Percentiles rank a stretch among this genome's conserved stretches.
These are phyloP conservation scores for Turnera subulata DNA, from an alignment of 345 rosid genomes.

Conservation along the genomic window DNA sequence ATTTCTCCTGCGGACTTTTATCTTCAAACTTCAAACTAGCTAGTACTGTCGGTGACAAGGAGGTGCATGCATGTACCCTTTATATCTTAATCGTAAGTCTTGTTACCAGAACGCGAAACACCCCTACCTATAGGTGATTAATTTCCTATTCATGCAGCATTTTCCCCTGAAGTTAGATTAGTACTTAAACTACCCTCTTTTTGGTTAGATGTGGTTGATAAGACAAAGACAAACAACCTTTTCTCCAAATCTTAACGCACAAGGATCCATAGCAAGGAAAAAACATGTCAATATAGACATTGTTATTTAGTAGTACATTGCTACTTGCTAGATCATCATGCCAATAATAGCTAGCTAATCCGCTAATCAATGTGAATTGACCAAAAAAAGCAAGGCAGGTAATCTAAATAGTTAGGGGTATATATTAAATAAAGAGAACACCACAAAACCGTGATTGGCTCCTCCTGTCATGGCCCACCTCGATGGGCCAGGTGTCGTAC, in stretches of 20 bases:
- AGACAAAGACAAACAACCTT: slow-evolving; percentile 39
- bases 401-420: slow-evolving; percentile 4
- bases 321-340: slow-evolving; percentile 19
- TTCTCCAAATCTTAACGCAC: slow-evolving; percentile 22
- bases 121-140: too few species aligned
- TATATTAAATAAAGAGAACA: slow-evolving; percentile 2
- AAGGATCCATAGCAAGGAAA: slow-evolving; percentile 12
- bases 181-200: background rate
- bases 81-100: too few species aligned
- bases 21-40: background rate
- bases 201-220: slow-evolving; percentile 17
- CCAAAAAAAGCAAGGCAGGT: background rate
- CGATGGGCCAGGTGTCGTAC: too few species aligned
- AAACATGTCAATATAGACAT: slow-evolving; percentile 3
- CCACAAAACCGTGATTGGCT: slow-evolving; percentile 36
- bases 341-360: slow-evolving; percentile 12
- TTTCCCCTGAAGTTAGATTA: background rate
- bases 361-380: slow-evolving; percentile 1
- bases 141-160: background rate
- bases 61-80: slow-evolving; percentile 11
- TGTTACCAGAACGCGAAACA: too few species aligned
- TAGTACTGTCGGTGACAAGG: slow-evolving; percentile 17
- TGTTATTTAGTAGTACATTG: background rate
- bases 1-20: background rate
- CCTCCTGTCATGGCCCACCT: slow-evolving; percentile 8